A percentile compares a stretch with the other conserved stretches of the same genome.
Evolutionary conservation across 805 yeast genomes (phyloP).

Genomic region (Deakozyma indianensis): DNA sequence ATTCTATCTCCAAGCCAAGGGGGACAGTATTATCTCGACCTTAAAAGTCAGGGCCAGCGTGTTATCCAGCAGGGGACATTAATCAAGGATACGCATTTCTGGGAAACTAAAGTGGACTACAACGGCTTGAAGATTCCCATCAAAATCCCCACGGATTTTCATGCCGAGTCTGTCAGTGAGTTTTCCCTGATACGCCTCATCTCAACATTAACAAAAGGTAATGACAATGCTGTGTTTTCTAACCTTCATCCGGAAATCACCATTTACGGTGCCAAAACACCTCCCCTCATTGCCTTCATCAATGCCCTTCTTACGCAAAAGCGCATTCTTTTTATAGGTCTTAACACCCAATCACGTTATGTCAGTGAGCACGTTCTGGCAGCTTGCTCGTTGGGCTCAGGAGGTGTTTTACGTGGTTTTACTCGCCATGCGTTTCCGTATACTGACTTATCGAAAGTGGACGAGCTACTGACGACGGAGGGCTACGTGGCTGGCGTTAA

Average conservation of each 20-base stretch:
- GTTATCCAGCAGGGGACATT: slow-evolving; percentile 4
- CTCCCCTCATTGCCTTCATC: slow-evolving; percentile 36
- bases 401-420: slow-evolving; percentile 37
- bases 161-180: slow-evolving; percentile 20
- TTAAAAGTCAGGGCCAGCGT: slow-evolving; percentile 13
- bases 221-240: slow-evolving; percentile 11
- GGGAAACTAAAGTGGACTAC: slow-evolving; percentile 16
- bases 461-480: slow-evolving; percentile 31
- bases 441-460: slow-evolving; percentile 40
- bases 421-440: slow-evolving; percentile 39
- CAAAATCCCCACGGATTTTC: slow-evolving; percentile 18
- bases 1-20: not conserved
- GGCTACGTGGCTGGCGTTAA: slow-evolving; percentile 47
- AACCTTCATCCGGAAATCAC: slow-evolving; percentile 33
- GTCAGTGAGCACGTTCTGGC: slow-evolving; percentile 38
- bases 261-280: slow-evolving; percentile 39
- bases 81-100: slow-evolving; percentile 18
- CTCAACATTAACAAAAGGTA: slow-evolving; percentile 16
- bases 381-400: slow-evolving; percentile 34
- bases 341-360: slow-evolving; percentile 34
- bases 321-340: slow-evolving; percentile 33
- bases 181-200: slow-evolving; percentile 15
- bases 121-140: slow-evolving; percentile 18
- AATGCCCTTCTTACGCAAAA: slow-evolving; percentile 41
- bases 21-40: slow-evolving; percentile 12